Conservation (phyloP, 352 stramenopile species). For the Phytophthora syringae region DNA sequence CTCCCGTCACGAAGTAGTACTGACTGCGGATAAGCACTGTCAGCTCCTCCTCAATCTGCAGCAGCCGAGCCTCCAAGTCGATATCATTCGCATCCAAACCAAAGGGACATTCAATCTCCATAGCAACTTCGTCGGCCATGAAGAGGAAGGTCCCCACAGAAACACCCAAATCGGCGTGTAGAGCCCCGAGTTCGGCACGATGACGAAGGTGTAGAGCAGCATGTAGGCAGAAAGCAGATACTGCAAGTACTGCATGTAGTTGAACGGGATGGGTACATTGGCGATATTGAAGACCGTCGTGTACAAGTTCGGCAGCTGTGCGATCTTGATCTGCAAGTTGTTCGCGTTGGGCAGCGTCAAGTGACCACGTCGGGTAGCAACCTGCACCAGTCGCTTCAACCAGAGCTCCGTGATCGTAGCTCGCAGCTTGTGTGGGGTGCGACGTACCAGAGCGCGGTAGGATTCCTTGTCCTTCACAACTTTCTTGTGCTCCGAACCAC, state of each 20-base stretch:
- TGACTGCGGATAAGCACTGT: conserved; percentile 75
- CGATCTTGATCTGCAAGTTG: conserved; percentile 67
- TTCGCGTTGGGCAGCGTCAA: conserved; percentile 62
- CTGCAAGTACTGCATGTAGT: conserved; percentile 84
- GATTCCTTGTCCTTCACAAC: conserved; percentile 39
- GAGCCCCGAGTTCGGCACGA: conserved; percentile 67
- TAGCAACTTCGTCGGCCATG: conserved; percentile 74
- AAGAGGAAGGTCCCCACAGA: conserved; percentile 81
- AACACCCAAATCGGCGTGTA: conserved; percentile 83
- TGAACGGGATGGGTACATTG: conserved; percentile 87
- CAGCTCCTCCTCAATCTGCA: conserved; percentile 82
- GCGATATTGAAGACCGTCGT: conserved; percentile 83
- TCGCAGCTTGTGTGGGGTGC: conserved; percentile 69
- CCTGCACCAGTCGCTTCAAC: conserved; percentile 72
- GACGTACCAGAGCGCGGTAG: conserved; percentile 54
- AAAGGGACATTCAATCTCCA: conserved; percentile 83
- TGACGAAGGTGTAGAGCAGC: conserved; percentile 79
- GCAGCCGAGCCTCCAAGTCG: conserved; percentile 59
- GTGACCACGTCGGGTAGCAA: conserved; percentile 58
- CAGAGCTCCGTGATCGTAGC: conserved; percentile 78
- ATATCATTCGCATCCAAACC: conserved; percentile 80
- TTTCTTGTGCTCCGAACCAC: conserved; percentile 62
- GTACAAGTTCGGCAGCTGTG: conserved; percentile 68
- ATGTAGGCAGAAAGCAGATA: conserved; percentile 72
- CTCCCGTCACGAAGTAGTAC: conserved; percentile 77